Conservation (phyloP, 306 rosid species). For the Casuarina glauca region DNA sequence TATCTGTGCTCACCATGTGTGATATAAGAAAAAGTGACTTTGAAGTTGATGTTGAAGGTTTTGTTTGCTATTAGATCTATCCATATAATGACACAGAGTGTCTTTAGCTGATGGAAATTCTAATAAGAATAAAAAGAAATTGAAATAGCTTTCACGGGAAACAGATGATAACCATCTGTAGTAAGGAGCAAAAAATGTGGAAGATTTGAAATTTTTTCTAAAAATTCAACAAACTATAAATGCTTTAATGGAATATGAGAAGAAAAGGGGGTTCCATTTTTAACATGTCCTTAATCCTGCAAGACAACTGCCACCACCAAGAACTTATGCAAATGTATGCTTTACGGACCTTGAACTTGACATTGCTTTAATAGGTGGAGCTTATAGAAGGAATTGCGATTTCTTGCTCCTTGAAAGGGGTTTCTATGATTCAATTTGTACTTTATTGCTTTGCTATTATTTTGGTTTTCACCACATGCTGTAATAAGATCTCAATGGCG, state of each 20-base stretch:
- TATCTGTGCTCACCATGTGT: neutral
- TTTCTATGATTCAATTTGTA: neutral
- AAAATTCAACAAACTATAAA: neutral
- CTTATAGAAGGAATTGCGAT: neutral
- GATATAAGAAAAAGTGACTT: conserved; percentile 19
- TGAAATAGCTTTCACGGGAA: neutral
- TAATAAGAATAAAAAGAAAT: conserved; percentile 24
- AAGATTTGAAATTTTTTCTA: neutral
- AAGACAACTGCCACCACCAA: neutral
- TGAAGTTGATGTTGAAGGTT: conserved; percentile 5
- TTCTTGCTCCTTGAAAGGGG: neutral
- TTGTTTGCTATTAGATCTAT: conserved; percentile 8
- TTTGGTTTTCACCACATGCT: neutral
- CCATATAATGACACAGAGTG: conserved; percentile 19
- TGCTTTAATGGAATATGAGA: neutral
- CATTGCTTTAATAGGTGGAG: neutral
- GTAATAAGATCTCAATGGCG: neutral
- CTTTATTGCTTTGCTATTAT: neutral
- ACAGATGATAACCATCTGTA: neutral
- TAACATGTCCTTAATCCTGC: neutral
- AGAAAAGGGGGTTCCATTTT: neutral
- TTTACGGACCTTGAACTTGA: neutral
- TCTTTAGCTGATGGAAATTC: conserved; percentile 14
- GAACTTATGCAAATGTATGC: neutral
- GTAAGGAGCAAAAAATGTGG: neutral